phyloP scores from a whole-genome alignment of 305 asterid genomes.

The Solanum hybrid region DNA sequence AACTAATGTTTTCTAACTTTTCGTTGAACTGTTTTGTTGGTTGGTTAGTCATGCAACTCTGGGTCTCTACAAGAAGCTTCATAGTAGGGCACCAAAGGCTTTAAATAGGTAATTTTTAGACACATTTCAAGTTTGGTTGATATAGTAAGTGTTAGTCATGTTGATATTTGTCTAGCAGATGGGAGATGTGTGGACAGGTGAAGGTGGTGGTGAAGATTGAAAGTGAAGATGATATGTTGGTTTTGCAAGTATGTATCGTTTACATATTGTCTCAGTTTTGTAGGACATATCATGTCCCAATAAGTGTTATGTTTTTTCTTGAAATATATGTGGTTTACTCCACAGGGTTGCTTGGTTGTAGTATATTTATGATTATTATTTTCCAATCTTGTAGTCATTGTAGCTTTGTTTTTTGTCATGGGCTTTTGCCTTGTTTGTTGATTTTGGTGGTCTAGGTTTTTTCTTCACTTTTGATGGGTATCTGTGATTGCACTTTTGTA shows the following conservation, averaged over 20 bases:
- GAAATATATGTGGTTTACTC: not conserved
- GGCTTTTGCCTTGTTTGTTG: not conserved
- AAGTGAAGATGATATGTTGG: conserved; percentile 80
- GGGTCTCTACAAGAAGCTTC: conserved; percentile 84
- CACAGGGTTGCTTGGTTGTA: not conserved
- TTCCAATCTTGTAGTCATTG: not conserved
- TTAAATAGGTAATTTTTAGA: conserved; percentile 49
- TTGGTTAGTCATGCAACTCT: conserved; percentile 75
- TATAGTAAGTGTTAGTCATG: not conserved
- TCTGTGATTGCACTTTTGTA: not conserved
- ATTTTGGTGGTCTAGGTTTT: not conserved
- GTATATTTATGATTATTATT: not conserved
- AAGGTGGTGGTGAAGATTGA: conserved; percentile 94
- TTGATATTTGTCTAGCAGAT: conserved; percentile 37
- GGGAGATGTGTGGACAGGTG: conserved; percentile 99
- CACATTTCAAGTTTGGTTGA: not conserved
- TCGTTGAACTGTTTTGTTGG: conserved; percentile 11
- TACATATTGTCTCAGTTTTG: not conserved
- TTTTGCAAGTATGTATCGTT: conserved; percentile 53
- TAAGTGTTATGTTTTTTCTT: not conserved
- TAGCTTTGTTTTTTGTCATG: not conserved
- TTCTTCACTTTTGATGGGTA: not conserved
- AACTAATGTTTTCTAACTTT: conserved; percentile 7
- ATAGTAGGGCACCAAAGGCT: conserved; percentile 74
- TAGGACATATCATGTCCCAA: not conserved